Evolutionary conservation across 352 stramenopile genomes (phyloP).

Genomic region (Globisporangium apiculatum): DNA sequence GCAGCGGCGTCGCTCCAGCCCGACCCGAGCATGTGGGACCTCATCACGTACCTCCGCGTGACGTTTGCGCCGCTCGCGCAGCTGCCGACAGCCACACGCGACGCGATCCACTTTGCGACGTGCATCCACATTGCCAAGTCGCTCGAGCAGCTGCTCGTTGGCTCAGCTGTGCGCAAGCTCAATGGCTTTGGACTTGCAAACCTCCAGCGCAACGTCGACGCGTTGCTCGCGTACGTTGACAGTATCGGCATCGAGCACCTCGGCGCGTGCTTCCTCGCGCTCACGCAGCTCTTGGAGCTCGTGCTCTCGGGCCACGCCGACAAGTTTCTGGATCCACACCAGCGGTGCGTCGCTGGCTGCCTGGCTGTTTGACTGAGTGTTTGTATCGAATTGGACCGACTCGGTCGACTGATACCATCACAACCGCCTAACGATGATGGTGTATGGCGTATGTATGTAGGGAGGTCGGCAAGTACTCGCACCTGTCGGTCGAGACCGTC

Average conservation of each 20-base stretch:
- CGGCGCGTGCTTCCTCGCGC: conserved; percentile 53
- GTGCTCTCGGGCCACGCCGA: conserved; percentile 54
- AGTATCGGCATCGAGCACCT: conserved; percentile 53
- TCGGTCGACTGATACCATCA: background rate
- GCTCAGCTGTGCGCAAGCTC: conserved; percentile 52
- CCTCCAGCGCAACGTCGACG: conserved; percentile 74
- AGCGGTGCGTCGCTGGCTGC: conserved; percentile 23
- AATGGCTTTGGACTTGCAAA: conserved; percentile 66
- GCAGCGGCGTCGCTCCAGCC: conserved; percentile 47
- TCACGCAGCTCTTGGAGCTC: conserved; percentile 62
- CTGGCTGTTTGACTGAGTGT: background rate
- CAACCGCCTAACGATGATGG: background rate
- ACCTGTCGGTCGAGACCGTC: conserved; percentile 63
- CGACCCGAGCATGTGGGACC: conserved; percentile 73
- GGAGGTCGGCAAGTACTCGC: conserved; percentile 54
- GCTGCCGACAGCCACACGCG: conserved; percentile 45
- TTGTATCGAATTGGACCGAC: background rate
- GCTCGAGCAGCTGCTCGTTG: conserved; percentile 60
- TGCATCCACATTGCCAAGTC: conserved; percentile 76
- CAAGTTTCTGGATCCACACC: conserved; percentile 53
- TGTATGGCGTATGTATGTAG: conserved; percentile 11
- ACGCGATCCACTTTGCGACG: conserved; percentile 70
- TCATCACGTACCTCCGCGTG: conserved; percentile 82
- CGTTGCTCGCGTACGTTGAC: conserved; percentile 55
- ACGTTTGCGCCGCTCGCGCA: conserved; percentile 60